phyloP scores from a whole-genome alignment of 2,329 filamentous ascomycete species.

The Botryosphaeria agaves region DNA sequence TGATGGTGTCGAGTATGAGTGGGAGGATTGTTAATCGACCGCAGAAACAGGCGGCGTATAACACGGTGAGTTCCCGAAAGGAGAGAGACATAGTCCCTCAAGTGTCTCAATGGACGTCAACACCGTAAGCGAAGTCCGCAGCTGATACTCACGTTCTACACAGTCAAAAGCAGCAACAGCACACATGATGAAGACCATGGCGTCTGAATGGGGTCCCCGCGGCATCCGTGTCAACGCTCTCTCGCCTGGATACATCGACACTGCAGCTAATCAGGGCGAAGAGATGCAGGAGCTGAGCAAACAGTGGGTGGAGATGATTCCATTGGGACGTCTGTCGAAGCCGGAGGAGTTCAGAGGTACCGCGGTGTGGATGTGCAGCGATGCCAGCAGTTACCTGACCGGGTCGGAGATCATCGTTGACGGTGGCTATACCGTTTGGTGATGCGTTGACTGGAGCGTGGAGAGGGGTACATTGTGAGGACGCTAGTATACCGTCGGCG shows the following conservation, averaged over 20 bases:
- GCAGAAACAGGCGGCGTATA: slow-evolving; percentile 20
- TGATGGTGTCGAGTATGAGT: slow-evolving; percentile 12
- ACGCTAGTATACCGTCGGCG: too few relatives aligned
- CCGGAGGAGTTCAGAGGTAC: slow-evolving; percentile 21
- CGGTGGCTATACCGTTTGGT: slow-evolving; percentile 40
- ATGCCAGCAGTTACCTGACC: slow-evolving; percentile 67
- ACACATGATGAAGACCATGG: slow-evolving; percentile 10
- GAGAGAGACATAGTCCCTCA: not conserved
- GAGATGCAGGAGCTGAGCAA: slow-evolving; percentile 15
- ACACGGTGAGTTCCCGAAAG: slow-evolving; percentile 12
- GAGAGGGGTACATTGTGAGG: too few relatives aligned
- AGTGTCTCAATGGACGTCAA: not conserved
- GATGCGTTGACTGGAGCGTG: too few relatives aligned
- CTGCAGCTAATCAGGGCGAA: slow-evolving; percentile 17
- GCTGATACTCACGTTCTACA: not conserved
- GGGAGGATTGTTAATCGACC: slow-evolving; percentile 15
- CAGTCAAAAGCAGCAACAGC: slow-evolving; percentile 10
- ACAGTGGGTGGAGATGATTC: slow-evolving; percentile 19
- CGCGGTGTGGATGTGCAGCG: slow-evolving; percentile 16
- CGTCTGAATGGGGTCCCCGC: slow-evolving; percentile 18
- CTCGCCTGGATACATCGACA: slow-evolving; percentile 18
- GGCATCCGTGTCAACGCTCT: slow-evolving; percentile 22
- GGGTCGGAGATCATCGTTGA: slow-evolving; percentile 50
- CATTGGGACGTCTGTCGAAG: slow-evolving; percentile 18
- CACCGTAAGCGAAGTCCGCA: not conserved